A percentile compares a stretch with the other conserved stretches of the same genome.
Conservation (phyloP, 2,329 filamentous ascomycete genomes). For the Clathrospora elynae region DNA sequence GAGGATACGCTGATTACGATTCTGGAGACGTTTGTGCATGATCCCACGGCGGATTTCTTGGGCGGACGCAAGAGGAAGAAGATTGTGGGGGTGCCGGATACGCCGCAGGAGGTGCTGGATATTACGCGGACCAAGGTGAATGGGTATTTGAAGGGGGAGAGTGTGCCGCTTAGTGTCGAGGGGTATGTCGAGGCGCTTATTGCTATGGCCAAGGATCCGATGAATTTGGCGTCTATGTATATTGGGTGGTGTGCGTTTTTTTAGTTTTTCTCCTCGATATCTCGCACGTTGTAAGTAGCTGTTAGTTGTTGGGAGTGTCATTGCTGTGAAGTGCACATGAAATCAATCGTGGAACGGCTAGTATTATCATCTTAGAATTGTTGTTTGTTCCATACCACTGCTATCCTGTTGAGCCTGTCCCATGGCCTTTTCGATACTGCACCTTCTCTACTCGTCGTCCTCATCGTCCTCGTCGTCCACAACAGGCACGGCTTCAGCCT, state of each 20-base stretch:
- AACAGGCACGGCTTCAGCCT: constrained; percentile 39
- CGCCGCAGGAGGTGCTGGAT: constrained; percentile 81
- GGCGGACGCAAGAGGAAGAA: constrained; percentile 66
- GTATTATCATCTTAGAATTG: no score
- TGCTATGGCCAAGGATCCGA: constrained; percentile 78
- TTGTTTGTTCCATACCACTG: no score
- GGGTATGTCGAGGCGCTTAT: constrained; percentile 97
- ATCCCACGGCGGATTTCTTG: constrained; percentile 92
- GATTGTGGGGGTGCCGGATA: constrained; percentile 64
- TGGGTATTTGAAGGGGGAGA: constrained; percentile 83
- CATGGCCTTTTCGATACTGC: not conserved
- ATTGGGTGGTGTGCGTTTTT: constrained; percentile 87
- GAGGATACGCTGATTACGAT: constrained; percentile 98
- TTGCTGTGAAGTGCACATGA: no score
- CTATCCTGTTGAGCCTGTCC: not conserved
- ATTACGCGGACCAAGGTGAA: constrained; percentile 85
- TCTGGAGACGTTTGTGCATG: constrained; percentile 94
- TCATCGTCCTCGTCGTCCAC: constrained; percentile 42
- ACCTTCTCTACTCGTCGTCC: constrained; percentile 29
- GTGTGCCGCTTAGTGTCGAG: constrained; percentile 90
- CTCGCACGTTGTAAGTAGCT: no score
- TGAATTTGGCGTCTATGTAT: constrained; percentile 89
- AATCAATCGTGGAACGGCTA: no score
- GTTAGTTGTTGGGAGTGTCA: no score
- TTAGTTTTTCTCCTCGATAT: no score